A percentile compares a stretch with the other conserved stretches of the same genome.
phyloP scores from a whole-genome alignment of 768 basidiomycete species.

The Pisolithus tinctorius region DNA sequence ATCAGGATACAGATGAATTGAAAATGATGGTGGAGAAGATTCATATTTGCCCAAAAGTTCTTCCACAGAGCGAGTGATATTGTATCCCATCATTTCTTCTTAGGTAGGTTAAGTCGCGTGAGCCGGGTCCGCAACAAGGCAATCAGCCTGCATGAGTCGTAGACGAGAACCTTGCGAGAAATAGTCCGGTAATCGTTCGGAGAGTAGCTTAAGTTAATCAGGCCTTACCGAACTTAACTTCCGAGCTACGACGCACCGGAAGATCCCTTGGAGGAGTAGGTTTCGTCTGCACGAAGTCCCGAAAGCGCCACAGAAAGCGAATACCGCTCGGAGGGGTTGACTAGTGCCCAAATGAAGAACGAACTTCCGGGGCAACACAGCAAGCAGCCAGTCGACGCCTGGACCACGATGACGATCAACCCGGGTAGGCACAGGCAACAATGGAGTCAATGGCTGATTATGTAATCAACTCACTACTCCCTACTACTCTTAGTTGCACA shows the following conservation, averaged over 20 bases:
- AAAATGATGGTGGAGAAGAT: constrained; percentile 62
- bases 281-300: too few relatives aligned
- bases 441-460: constrained; percentile 17
- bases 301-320: neutral
- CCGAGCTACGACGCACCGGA: neutral
- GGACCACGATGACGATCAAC: constrained; percentile 5
- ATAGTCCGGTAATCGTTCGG: neutral
- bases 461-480: constrained; percentile 7
- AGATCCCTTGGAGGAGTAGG: neutral
- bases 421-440: constrained; percentile 3
- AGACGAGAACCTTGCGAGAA: neutral
- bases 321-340: neutral
- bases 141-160: constrained; percentile 2
- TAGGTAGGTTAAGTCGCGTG: constrained; percentile 8
- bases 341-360: neutral
- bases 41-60: constrained; percentile 55
- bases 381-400: neutral
- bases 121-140: constrained; percentile 1
- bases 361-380: neutral
- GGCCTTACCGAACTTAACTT: neutral
- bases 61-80: constrained; percentile 57
- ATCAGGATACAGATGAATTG: constrained; percentile 70
- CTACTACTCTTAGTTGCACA: neutral
- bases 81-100: constrained; percentile 60
- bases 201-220: neutral